A percentile compares a stretch with the other conserved stretches of the same genome.
Evolutionary conservation across 352 stramenopile genomes (phyloP).

Genomic region (Aphanomyces euteiches): DNA sequence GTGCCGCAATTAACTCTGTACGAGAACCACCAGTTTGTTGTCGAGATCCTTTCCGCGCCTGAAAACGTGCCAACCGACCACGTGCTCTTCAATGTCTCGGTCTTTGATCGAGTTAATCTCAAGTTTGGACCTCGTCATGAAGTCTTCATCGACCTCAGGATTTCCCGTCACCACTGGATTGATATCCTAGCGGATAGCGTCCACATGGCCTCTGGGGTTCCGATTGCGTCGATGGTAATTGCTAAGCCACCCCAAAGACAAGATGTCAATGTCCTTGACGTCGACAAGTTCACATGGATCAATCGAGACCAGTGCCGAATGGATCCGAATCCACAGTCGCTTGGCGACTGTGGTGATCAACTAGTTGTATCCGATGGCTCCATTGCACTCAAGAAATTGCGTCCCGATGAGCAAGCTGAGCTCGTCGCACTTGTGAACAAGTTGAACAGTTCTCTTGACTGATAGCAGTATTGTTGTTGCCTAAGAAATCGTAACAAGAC

Average conservation of each 20-base stretch:
- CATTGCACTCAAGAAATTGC: constrained; percentile 42
- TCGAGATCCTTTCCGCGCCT: constrained; percentile 57
- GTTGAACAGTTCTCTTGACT: too few species aligned
- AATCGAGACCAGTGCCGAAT: neutral
- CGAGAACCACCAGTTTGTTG: constrained; percentile 69
- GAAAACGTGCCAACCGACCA: constrained; percentile 49
- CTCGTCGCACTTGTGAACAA: constrained; percentile 45
- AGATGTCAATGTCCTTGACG: constrained; percentile 68
- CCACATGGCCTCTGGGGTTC: constrained; percentile 47
- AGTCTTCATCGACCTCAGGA: constrained; percentile 44
- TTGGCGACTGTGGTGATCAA: constrained; percentile 36
- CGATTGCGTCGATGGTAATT: constrained; percentile 49
- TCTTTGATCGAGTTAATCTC: constrained; percentile 50
- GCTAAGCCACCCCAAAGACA: constrained; percentile 60
- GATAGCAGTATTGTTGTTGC: too few species aligned
- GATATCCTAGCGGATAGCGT: constrained; percentile 44
- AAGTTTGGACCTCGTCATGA: constrained; percentile 3
- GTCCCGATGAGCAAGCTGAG: constrained; percentile 38
- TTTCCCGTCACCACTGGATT: neutral
- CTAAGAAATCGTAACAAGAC: too few species aligned
- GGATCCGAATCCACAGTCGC: neutral
- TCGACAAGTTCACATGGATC: constrained; percentile 29
- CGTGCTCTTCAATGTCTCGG: constrained; percentile 60
- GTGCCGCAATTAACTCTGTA: constrained; percentile 70
- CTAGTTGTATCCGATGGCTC: constrained; percentile 55